phyloP scores from a whole-genome alignment of 441 rosid genomes.

The Erodium texanum region DNA sequence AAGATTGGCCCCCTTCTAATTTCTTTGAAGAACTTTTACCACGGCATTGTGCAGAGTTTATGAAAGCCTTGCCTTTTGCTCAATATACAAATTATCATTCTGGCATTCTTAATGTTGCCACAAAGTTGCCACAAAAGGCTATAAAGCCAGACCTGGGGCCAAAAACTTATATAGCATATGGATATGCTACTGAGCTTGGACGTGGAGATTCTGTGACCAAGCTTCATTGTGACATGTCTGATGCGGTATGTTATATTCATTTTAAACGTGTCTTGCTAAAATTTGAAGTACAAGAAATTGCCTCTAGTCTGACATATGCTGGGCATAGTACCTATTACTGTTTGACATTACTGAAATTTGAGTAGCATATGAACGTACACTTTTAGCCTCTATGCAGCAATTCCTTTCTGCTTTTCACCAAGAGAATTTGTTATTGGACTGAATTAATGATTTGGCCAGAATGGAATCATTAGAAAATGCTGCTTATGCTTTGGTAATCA shows the following conservation, averaged over 20 bases:
- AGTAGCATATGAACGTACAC: not conserved
- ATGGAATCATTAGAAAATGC: not conserved
- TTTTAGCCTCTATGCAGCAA: not conserved
- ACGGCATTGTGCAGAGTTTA: constrained; percentile 26
- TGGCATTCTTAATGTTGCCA: constrained; percentile 25
- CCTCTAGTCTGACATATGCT: not conserved
- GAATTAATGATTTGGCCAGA: not conserved
- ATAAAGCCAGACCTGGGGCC: constrained; percentile 27
- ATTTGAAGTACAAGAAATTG: not conserved
- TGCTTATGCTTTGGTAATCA: not conserved
- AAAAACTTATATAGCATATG: constrained; percentile 25
- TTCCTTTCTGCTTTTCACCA: not conserved
- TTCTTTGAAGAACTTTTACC: constrained; percentile 26
- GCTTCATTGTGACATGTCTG: too few relatives aligned
- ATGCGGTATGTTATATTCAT: constrained; percentile 19
- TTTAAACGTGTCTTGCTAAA: not conserved
- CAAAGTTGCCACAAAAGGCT: constrained; percentile 13
- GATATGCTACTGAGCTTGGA: constrained; percentile 24
- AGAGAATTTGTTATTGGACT: not conserved
- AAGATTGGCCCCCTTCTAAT: constrained; percentile 30
- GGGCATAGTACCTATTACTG: not conserved
- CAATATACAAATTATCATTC: constrained; percentile 25
- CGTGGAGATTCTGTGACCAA: constrained; percentile 31
- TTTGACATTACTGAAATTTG: not conserved
- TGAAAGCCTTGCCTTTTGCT: constrained; percentile 19